Conservation (phyloP, 2,329 filamentous ascomycete species). For the Colletotrichum liriopes region DNA sequence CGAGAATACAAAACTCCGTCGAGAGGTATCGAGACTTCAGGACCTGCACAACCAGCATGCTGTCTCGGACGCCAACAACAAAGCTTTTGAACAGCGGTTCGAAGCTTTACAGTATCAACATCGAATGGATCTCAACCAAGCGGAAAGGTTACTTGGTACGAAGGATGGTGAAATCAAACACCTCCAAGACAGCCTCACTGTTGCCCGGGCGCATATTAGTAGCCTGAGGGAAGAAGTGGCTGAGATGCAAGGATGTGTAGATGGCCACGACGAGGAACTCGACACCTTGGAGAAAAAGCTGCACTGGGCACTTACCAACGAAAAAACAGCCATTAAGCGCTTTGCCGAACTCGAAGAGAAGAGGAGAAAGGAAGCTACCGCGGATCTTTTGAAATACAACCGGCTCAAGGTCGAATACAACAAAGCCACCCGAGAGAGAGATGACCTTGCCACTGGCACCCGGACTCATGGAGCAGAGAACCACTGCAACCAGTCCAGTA, state of each 20-base stretch:
- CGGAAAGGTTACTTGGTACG: not conserved
- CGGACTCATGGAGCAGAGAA: not conserved
- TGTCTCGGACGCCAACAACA: not conserved
- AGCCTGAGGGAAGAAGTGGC: not conserved
- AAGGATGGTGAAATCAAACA: not conserved
- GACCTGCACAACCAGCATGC: not conserved
- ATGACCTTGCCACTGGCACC: not conserved
- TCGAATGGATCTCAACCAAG: not conserved
- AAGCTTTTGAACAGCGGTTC: not conserved
- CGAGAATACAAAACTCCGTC: not conserved
- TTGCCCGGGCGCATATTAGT: not conserved
- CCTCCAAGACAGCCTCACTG: not conserved
- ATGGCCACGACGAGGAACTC: not conserved
- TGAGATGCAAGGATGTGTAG: not conserved
- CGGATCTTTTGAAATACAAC: not conserved
- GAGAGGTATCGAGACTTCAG: not conserved
- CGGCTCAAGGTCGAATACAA: not conserved
- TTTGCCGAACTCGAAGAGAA: not conserved
- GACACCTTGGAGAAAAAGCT: not conserved
- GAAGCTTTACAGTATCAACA: not conserved
- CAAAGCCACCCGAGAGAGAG: not conserved
- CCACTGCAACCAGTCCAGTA: not conserved
- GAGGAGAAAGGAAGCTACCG: not conserved
- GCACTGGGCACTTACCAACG: not conserved
- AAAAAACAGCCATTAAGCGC: not conserved